Evolutionary conservation across 495 filamentous ascomycete species (phyloP), one percentile per base, ranked within the genome.

Genomic region (Durotheca rogersii): DNA sequence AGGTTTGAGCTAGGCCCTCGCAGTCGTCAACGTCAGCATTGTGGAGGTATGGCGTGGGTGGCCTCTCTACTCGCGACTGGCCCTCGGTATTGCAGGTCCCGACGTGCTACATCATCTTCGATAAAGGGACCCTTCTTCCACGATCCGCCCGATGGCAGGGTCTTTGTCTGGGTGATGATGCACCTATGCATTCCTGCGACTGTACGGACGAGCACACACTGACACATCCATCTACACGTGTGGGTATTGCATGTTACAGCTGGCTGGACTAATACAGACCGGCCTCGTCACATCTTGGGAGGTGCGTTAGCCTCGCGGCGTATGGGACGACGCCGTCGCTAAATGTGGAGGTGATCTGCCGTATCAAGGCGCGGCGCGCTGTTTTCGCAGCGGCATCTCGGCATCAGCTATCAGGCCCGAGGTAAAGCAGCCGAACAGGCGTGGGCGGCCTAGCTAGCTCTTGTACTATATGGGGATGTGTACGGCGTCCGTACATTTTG

Each of bases 321-420:
- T 46, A 45, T 41, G 42, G 50, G 31, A 37, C 41, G 56, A 51
- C 36, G 45, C 41, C 32, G 49, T 14, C 32, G 7, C 49, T 45
- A 15, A 50, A 59, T 45, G 10, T 21, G 50, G 56, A 50, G 41
- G 53, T 31, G 49, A 59, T 59, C 56, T 29, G 41, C 41, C 21
- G 45, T 41, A 35, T 40, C 49, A 31, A 32, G 32, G 10, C 49
- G 45, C 56, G 49, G 56, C 49, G 49, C n/a, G n/a, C n/a, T n/a
- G n/a, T n/a, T 47, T 50, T 46, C 53, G 43, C 41, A 53, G 34
- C 41, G 49, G 17, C 50, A 59, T 59, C 55, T 49, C n/a, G n/a
- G n/a, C n/a, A n/a, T n/a, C n/a, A n/a, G n/a, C n/a, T n/a, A n/a
- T n/a, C n/a, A n/a, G n/a, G n/a, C n/a, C n/a, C n/a, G n/a, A n/a